Evolutionary conservation across 179 eudicot species (phyloP), one percentile per base, ranked within the genome.

Genomic region (Beta lomatogona): DNA sequence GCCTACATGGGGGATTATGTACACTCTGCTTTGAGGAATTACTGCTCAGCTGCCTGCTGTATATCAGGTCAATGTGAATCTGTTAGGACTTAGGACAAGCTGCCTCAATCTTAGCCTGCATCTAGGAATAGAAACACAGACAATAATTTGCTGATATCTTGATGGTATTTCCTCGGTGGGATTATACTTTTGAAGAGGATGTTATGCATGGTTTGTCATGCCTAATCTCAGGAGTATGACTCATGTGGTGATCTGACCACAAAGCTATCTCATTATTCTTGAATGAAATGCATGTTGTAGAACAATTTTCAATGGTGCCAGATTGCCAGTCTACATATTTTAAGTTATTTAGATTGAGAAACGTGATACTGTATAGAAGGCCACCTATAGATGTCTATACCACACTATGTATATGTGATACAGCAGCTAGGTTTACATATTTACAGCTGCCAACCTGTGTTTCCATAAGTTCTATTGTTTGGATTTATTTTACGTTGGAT

Each of bases 381-480:
- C 44, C 41, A 11, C 76, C 6, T 52, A 15, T 19, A 6, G 3
- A 14, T 21, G 10, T 50, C 19, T 72, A 21, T 12, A 6, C 3
- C 11, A 6, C 10, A n/a, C 36, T 31, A 7, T 75, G 22, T 45
- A 54, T 58, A 15, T 8, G 52, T 28, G 66, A 41, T 58, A 4
- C 25, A 19, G 9, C 66, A 75, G 58, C 31, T 41, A 15, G 10
- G 28, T n/a, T 69, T 12, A n/a, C 55, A 13, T 73, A 53, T 21
- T 73, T 53, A 41, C 76, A 79, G 45, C 58, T 70, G 53, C 52
- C 53, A 69, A 18, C 76, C 58, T 69, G 45, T 55, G 66, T 67
- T 18, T 36, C 19, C 22, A 25, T 11, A 25, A 31, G 28, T 28
- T 59, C 60, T 61, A 21, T 16, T 72, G 21, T 50, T 53, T 53